These are phyloP conservation scores for Sabuloglossum arenarium DNA, from an alignment of 495 filamentous ascomycete species.

Conservation along the genomic window DNA sequence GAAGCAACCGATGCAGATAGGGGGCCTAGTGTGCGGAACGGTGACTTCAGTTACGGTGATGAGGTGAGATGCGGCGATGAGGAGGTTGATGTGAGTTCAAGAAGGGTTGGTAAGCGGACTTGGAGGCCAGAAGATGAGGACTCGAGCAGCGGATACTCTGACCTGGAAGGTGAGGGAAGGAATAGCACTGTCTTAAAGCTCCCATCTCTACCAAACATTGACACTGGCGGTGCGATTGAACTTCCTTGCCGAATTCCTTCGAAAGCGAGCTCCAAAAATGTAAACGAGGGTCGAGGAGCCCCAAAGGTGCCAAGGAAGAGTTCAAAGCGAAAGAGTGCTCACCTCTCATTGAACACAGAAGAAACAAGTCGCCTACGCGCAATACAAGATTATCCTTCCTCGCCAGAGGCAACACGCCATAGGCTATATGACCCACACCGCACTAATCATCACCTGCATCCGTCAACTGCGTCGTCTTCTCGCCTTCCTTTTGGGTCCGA, in stretches of 20 bases:
- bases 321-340: conserved; percentile 30
- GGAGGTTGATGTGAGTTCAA: background rate
- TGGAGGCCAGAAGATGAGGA: background rate
- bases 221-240: conserved; percentile 39
- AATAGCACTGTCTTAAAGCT: conserved; percentile 20
- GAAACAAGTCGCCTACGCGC: background rate
- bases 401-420: conserved; percentile 1
- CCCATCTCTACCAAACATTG: conserved; percentile 35
- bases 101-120: background rate
- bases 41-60: conserved; percentile 5
- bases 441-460: background rate
- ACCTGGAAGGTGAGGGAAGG: background rate
- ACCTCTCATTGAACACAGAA: background rate
- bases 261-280: conserved; percentile 26
- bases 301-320: conserved; percentile 38
- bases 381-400: conserved; percentile 1
- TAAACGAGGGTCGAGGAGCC: conserved; percentile 17
- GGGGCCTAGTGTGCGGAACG: conserved; percentile 11
- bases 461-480: conserved; percentile 2
- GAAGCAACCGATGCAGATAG: conserved; percentile 7
- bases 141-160: background rate
- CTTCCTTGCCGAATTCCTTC: conserved; percentile 42
- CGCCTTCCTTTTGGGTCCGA: conserved; percentile 8
- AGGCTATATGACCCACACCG: background rate
- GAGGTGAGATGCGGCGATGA: conserved; percentile 5